These are phyloP conservation scores for Encephalitozoon romaleae DNA, from an alignment of 371 early-diverging fungal genomes.

Conservation along the genomic window DNA sequence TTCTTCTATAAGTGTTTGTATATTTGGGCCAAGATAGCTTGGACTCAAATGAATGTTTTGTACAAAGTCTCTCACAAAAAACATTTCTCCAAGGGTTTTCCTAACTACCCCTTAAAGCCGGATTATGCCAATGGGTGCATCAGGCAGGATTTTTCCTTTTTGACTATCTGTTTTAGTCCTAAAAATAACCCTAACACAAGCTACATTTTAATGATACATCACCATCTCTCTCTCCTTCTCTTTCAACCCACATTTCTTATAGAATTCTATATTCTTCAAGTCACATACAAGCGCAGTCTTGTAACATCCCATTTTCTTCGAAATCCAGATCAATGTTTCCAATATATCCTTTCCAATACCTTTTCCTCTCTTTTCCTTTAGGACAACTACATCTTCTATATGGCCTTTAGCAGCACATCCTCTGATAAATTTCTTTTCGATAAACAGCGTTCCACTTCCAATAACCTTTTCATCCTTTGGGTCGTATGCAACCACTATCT, in stretches of 20 bases:
- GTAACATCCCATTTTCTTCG: slow-evolving; percentile 64
- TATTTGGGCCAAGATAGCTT: slow-evolving; percentile 53
- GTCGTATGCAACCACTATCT: slow-evolving; percentile 49
- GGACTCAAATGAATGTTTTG: slow-evolving; percentile 55
- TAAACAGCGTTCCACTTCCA: slow-evolving; percentile 80
- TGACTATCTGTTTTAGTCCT: no score
- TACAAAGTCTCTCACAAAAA: slow-evolving; percentile 52
- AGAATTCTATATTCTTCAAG: slow-evolving; percentile 73
- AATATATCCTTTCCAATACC: slow-evolving; percentile 63
- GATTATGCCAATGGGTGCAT: not conserved
- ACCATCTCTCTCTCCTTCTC: slow-evolving; percentile 65
- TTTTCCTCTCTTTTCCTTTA: slow-evolving; percentile 77
- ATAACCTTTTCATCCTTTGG: slow-evolving; percentile 62
- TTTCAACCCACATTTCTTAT: slow-evolving; percentile 77
- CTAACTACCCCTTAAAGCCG: not conserved
- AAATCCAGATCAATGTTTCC: slow-evolving; percentile 63
- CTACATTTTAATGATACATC: slow-evolving; percentile 22
- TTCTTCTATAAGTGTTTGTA: slow-evolving; percentile 51
- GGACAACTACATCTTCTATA: slow-evolving; percentile 77
- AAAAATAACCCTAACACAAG: not conserved
- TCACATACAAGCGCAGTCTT: slow-evolving; percentile 74
- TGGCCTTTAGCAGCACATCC: slow-evolving; percentile 69
- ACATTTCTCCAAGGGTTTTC: slow-evolving; percentile 43
- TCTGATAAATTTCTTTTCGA: slow-evolving; percentile 86
- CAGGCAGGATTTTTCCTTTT: not conserved